phyloP scores from a whole-genome alignment of 129 eudicot genomes.

The Ambrosia artemisiifolia region DNA sequence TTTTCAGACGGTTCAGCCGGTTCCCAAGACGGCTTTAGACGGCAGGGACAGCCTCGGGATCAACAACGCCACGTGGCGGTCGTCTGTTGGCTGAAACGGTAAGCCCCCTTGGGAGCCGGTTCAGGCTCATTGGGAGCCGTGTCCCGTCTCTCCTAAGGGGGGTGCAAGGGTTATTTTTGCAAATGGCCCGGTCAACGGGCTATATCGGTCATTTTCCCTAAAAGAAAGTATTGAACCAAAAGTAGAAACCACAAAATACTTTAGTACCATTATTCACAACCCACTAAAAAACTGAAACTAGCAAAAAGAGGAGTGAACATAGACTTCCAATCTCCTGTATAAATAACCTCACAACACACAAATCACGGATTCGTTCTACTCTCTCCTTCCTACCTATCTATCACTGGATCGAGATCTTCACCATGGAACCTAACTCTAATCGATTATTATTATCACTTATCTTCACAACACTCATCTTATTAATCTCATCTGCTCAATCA shows the following conservation, averaged over 20 bases:
- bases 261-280: not conserved
- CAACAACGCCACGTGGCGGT: too few relatives aligned
- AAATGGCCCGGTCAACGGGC: too few relatives aligned
- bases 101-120: too few relatives aligned
- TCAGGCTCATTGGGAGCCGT: too few relatives aligned
- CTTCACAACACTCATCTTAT: constrained; percentile 30
- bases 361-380: constrained; percentile 38
- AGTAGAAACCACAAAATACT: not conserved
- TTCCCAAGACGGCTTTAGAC: too few relatives aligned
- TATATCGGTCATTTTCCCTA: too few relatives aligned
- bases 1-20: too few relatives aligned
- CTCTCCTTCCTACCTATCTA: not conserved
- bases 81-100: too few relatives aligned
- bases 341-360: constrained; percentile 24
- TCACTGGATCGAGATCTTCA: constrained; percentile 34
- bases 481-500: constrained; percentile 53
- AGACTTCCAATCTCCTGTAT: constrained; percentile 13
- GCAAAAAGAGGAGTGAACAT: constrained; percentile 21
- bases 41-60: too few relatives aligned
- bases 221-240: not conserved
- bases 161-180: too few relatives aligned
- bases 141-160: too few relatives aligned
- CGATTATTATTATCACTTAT: constrained; percentile 32
- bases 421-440: constrained; percentile 38
- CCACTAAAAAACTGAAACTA: constrained; percentile 17